Evolutionary conservation across 495 filamentous ascomycete genomes (phyloP).

Genomic region (Aspergillus homomorphus): DNA sequence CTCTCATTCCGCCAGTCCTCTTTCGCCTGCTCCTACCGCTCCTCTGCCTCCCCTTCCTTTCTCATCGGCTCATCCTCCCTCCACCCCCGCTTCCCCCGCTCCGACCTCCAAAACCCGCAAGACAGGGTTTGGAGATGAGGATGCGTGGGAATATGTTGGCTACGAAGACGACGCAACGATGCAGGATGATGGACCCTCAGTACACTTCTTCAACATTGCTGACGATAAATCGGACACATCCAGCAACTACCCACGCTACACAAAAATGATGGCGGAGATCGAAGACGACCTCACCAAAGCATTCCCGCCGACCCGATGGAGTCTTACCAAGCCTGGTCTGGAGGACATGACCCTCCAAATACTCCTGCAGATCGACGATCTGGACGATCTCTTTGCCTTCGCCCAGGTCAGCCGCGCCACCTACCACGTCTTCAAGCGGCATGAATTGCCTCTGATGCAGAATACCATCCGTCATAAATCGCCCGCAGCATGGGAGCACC

Average conservation of each 20-base stretch:
- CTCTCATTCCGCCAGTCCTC: neutral
- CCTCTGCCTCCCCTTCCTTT: neutral
- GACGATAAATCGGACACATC: neutral
- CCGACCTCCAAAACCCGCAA: neutral
- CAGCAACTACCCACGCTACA: neutral
- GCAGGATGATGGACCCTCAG: neutral
- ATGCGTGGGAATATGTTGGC: neutral
- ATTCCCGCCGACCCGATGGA: neutral
- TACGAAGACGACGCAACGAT: neutral
- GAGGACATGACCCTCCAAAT: slow-evolving; percentile 2
- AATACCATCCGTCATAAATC: slow-evolving; percentile 5
- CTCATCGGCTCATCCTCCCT: neutral
- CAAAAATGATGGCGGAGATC: neutral
- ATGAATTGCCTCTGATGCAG: slow-evolving; percentile 13
- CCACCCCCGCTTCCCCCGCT: neutral
- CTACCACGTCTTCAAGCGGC: slow-evolving; percentile 9
- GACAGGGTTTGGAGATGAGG: neutral
- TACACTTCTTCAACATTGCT: neutral
- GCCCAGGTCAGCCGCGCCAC: slow-evolving; percentile 9
- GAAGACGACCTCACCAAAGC: neutral
- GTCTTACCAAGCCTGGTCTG: neutral
- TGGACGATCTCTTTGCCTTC: slow-evolving; percentile 11
- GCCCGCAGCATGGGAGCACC: slow-evolving; percentile 13
- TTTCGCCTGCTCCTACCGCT: neutral
- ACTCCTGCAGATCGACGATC: slow-evolving; percentile 9